Conservation (phyloP, 1,284 basidiomycete genomes). For the Melampsora americana region DNA sequence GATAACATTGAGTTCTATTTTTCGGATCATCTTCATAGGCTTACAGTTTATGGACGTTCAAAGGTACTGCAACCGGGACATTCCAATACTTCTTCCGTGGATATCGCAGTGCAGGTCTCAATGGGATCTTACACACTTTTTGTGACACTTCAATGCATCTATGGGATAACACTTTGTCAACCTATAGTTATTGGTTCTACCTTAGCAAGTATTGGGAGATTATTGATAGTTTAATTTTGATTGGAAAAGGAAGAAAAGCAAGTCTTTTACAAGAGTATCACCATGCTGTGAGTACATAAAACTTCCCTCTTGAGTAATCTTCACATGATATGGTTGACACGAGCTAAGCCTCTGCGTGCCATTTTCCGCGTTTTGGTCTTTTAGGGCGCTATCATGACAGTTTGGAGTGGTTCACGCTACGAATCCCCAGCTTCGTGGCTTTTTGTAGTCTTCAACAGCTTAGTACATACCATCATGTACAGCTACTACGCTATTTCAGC, state of each 20-base stretch:
- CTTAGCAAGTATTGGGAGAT: conserved; percentile 54
- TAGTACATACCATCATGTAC: conserved; percentile 51
- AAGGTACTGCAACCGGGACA: conserved; percentile 42
- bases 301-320: too few relatives aligned
- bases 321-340: too few relatives aligned
- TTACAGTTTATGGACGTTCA: conserved; percentile 44
- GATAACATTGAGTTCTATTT: neutral
- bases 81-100: conserved; percentile 37
- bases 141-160: conserved; percentile 53
- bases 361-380: neutral
- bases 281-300: conserved; percentile 45
- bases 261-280: conserved; percentile 50
- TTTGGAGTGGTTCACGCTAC: conserved; percentile 53
- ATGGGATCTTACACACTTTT: conserved; percentile 51
- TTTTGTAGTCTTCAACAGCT: conserved; percentile 48
- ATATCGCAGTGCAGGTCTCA: conserved; percentile 44
- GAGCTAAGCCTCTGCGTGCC: too few relatives aligned
- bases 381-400: conserved; percentile 51
- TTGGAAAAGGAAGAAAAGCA: conserved; percentile 54
- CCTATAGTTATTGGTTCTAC: conserved; percentile 53
- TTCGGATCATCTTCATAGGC: neutral
- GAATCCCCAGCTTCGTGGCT: conserved; percentile 48
- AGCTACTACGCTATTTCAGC: conserved; percentile 52
- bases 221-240: conserved; percentile 53
- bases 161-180: conserved; percentile 49